A percentile compares a stretch with the other conserved stretches of the same genome.
These are phyloP conservation scores for Phytophthora cactorum DNA, from an alignment of 352 stramenopile genomes.

Conservation along the genomic window DNA sequence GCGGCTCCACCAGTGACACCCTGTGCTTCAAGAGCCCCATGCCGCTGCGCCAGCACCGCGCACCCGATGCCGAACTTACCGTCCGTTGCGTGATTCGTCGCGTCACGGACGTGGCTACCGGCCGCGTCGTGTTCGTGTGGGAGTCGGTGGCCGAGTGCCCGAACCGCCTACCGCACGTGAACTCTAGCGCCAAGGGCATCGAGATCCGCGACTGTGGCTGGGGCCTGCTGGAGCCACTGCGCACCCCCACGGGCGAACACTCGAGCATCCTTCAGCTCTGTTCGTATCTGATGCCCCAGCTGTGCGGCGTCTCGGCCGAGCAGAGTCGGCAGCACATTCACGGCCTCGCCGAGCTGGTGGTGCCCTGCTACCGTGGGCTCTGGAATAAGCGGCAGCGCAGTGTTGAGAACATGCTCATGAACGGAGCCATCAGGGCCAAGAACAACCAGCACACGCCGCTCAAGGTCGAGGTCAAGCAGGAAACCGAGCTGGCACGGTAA, in stretches of 20 bases:
- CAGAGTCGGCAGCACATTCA: constrained; percentile 55
- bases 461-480: constrained; percentile 26
- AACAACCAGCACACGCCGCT: constrained; percentile 16
- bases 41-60: constrained; percentile 45
- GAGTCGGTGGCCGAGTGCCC: constrained; percentile 52
- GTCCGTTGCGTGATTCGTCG: constrained; percentile 50
- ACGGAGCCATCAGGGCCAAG: constrained; percentile 41
- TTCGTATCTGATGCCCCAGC: constrained; percentile 50
- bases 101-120: constrained; percentile 37
- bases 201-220: constrained; percentile 60
- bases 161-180: constrained; percentile 33
- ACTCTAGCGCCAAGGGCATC: constrained; percentile 35
- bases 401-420: constrained; percentile 63
- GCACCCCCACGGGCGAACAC: constrained; percentile 27
- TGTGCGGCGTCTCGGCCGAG: constrained; percentile 38
- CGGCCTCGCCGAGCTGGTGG: constrained; percentile 49
- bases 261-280: constrained; percentile 66
- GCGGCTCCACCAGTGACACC: constrained; percentile 35
- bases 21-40: constrained; percentile 48
- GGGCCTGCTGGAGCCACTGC: constrained; percentile 50
- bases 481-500: constrained; percentile 8
- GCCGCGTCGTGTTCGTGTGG: constrained; percentile 57
- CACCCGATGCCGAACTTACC: constrained; percentile 40
- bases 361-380: constrained; percentile 46
- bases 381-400: constrained; percentile 55